Evolutionary conservation across 1,284 basidiomycete species (phyloP).

Genomic region (Sphaerobolus stellatus): DNA sequence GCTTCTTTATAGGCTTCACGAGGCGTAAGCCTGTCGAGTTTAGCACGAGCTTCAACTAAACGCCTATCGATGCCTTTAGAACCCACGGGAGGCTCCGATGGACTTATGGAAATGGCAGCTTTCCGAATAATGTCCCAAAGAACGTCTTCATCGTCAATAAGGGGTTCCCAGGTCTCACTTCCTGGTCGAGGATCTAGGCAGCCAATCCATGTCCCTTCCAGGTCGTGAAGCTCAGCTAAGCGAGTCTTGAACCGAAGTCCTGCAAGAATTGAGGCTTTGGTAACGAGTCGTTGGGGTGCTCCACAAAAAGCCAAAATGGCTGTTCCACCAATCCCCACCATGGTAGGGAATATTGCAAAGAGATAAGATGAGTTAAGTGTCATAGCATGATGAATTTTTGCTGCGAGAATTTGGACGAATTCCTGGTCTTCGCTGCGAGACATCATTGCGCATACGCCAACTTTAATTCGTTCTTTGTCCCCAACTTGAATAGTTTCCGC

Average conservation of each 20-base stretch:
- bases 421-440: conserved; percentile 50
- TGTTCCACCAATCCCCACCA: conserved; percentile 23
- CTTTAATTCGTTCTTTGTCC: conserved; percentile 43
- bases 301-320: conserved; percentile 57
- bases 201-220: conserved; percentile 9
- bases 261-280: conserved; percentile 62
- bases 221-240: conserved; percentile 4
- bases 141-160: conserved; percentile 31
- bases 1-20: conserved; percentile 60
- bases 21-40: conserved; percentile 61
- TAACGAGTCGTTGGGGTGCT: conserved; percentile 52
- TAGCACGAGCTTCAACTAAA: conserved; percentile 54
- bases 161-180: conserved; percentile 5
- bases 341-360: conserved; percentile 48
- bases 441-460: conserved; percentile 58
- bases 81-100: conserved; percentile 58
- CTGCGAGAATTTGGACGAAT: conserved; percentile 55
- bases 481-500: conserved; percentile 36
- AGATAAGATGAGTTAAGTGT: conserved; percentile 44
- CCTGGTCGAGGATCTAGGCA: background rate
- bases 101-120: conserved; percentile 55
- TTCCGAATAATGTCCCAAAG: conserved; percentile 66
- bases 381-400: conserved; percentile 41
- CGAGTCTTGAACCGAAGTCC: conserved; percentile 17
- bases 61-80: conserved; percentile 56